phyloP scores from a whole-genome alignment of 2,329 filamentous ascomycete species.

The Waltergamsia citrina region DNA sequence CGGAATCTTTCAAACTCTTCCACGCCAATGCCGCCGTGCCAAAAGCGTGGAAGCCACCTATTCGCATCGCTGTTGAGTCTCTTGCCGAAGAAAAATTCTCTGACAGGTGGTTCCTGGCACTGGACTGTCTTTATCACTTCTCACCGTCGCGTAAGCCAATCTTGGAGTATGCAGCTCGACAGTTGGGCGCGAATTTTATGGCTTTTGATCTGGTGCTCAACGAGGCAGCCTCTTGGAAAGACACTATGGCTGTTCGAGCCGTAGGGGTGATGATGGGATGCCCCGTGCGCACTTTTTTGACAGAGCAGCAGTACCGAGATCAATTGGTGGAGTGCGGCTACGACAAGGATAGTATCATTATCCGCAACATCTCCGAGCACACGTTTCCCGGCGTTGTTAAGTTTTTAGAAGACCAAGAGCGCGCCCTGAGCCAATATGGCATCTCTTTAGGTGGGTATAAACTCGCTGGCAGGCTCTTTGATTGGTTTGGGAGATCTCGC shows the following conservation, averaged over 20 bases:
- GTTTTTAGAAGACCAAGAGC: constrained; percentile 28
- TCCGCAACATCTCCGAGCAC: constrained; percentile 40
- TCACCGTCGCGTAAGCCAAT: constrained; percentile 37
- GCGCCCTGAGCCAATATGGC: constrained; percentile 20
- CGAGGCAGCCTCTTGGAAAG: constrained; percentile 13
- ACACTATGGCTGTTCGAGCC: constrained; percentile 24
- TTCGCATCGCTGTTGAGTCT: constrained; percentile 14
- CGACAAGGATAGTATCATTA: constrained; percentile 23
- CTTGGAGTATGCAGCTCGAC: constrained; percentile 27
- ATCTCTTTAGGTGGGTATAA: constrained; percentile 25
- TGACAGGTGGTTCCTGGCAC: constrained; percentile 40
- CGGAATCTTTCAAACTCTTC: constrained; percentile 26
- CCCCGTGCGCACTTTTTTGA: constrained; percentile 38
- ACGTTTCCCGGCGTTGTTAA: constrained; percentile 39
- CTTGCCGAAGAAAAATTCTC: constrained; percentile 14
- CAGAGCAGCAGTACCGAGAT: constrained; percentile 30
- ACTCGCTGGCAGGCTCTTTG: constrained; percentile 24
- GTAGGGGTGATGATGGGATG: constrained; percentile 37
- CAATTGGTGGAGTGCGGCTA: constrained; percentile 40
- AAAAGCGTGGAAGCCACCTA: constrained; percentile 22
- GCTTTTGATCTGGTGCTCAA: constrained; percentile 42
- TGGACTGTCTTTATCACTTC: constrained; percentile 50
- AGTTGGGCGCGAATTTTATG: constrained; percentile 38
- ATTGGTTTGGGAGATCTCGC: constrained; percentile 23
- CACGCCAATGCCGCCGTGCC: constrained; percentile 40